Conservation (phyloP, 257 asterid species). For the Fraxinus pennsylvanica region DNA sequence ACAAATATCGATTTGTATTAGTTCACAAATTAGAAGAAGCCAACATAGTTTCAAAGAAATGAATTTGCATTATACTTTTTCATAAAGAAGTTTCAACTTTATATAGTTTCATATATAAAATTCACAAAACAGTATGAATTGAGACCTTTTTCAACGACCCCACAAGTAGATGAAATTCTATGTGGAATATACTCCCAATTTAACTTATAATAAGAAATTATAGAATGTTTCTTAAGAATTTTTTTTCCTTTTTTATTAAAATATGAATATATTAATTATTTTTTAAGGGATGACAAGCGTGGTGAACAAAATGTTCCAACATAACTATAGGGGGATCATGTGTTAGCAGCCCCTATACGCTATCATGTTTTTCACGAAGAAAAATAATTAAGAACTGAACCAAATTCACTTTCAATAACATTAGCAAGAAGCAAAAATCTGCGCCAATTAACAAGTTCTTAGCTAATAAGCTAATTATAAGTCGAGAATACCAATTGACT, state of each 20-base stretch:
- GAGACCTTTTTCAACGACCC: slow-evolving; percentile 1
- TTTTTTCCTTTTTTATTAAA: neutral
- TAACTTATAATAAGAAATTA: neutral
- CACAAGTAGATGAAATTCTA: neutral
- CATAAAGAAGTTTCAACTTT: slow-evolving; percentile 24
- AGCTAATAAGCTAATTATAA: no score
- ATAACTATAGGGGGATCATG: neutral
- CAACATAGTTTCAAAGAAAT: no score
- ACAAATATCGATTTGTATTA: no score
- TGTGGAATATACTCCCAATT: slow-evolving; percentile 3
- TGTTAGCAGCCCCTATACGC: slow-evolving; percentile 18
- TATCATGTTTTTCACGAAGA: slow-evolving; percentile 28
- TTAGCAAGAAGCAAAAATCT: no score
- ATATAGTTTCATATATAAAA: neutral
- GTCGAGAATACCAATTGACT: slow-evolving; percentile 15
- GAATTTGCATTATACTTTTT: neutral
- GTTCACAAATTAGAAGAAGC: no score
- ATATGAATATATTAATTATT: neutral
- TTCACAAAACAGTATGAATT: neutral
- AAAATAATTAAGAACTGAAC: neutral
- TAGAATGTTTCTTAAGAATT: neutral
- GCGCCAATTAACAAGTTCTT: no score
- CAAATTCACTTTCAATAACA: no score
- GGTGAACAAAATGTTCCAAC: neutral
- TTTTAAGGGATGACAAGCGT: neutral